Conservation (phyloP, 2,329 filamentous ascomycete genomes). For the Phyllosticta citribraziliensis region DNA sequence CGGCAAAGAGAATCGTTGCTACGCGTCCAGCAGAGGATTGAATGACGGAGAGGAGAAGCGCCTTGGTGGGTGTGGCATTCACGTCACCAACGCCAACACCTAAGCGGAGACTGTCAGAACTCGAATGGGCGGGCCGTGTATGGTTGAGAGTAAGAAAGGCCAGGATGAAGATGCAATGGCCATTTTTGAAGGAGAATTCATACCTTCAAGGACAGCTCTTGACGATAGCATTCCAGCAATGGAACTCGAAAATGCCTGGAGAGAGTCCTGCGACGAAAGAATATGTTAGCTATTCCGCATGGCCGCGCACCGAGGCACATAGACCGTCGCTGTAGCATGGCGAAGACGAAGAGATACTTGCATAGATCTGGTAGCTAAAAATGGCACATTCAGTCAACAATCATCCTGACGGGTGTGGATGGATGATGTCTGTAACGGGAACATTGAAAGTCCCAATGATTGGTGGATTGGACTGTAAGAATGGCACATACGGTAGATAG, state of each 20-base stretch:
- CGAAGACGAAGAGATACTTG: conserved; percentile 26
- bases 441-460: too few relatives aligned
- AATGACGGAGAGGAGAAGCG: conserved; percentile 71
- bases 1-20: conserved; percentile 78
- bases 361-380: conserved; percentile 57
- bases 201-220: conserved; percentile 68
- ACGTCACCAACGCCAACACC: conserved; percentile 79
- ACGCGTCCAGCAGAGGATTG: conserved; percentile 74
- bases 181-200: neutral
- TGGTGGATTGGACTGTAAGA: neutral
- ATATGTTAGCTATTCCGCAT: too few relatives aligned
- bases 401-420: neutral
- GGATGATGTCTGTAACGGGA: too few relatives aligned
- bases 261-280: conserved; percentile 48
- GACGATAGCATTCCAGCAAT: conserved; percentile 73
- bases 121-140: neutral
- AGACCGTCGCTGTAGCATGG: too few relatives aligned
- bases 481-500: conserved; percentile 54
- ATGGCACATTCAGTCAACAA: neutral
- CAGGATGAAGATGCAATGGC: neutral
- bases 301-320: too few relatives aligned
- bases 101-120: conserved; percentile 15
- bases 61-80: conserved; percentile 66
- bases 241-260: conserved; percentile 76
- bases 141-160: neutral